Evolutionary conservation across 768 basidiomycete species (phyloP), one percentile per base, ranked within the genome.

Genomic region (Tephrocybe rancida): DNA sequence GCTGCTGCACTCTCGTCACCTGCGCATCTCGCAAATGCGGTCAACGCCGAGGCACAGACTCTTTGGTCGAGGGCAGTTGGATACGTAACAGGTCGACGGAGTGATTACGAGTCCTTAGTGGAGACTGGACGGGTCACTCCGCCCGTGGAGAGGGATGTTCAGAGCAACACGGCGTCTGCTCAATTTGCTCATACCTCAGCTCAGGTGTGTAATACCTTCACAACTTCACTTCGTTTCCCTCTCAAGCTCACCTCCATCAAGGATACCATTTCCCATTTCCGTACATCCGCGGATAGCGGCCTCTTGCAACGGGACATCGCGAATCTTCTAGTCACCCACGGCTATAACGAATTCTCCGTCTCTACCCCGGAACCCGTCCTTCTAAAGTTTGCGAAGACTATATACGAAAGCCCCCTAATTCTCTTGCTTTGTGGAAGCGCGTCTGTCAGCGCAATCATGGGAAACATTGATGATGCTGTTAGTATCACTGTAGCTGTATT

Each of bases 331-430:
- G 79, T 79, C 24, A 75, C 73, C 2, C 83, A 93, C 59, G 94
- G 94, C 2, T 95, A 92, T 68, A 98, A 98, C 73, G 95, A 98
- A 70, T 98, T 98, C 67, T 84, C 90, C 1, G 91, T 98, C 11
- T 80, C 83, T 0, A 74, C 88, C 0, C 86, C 92, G 2, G 94
- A 97, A 63, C 88, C 92, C 0, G 69, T 87, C 8, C 71, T 88
- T 35, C 70, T 95, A 65, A 97, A 97, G 72, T 98, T 98, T 67
- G 86, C 87, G 13, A 95, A 95, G 70, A 95, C 90, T 30, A 94
- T 98, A 45, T 97, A 95, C 69, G 95, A 98, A 73, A 92, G 86
- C 64, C 95, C 96, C 1, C 74, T 98, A 3, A 97, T 96, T 64
- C 74, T 98, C 21, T 77, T 98, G 2, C 75, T 98, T 30, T 88